Evolutionary conservation across 1,284 basidiomycete genomes (phyloP), one percentile per base, ranked within the genome.

Genomic region (Ustilago lituana): DNA sequence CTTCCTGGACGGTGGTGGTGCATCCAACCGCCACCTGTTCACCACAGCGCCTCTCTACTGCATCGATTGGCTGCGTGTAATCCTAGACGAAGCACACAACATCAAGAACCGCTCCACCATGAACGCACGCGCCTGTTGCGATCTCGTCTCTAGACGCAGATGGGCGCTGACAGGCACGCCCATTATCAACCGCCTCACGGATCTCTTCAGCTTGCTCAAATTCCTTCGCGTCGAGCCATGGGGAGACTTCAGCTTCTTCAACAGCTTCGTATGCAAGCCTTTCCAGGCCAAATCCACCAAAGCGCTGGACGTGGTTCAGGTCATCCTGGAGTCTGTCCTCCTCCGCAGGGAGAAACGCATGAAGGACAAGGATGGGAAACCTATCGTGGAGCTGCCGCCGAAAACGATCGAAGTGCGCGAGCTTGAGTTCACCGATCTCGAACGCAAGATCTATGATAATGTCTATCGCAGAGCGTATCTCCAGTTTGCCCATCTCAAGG

Each of bases 111-210:
- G 94, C 12, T 87, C 87, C 2, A 96, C 94, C 61, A 90, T 92
- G 79, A 91, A 91, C 10, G 92, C 95, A 0, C 92, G 91, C 74
- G 93, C 95, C 2, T 91, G 91, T 44, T 97, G 90, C 79, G 91
- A 90, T 8, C 85, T 98, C 7, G 87, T 87, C 43, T 91, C 91
- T 3, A 86, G 89, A 58, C 85, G 92, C 32, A 86, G 92, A 66
- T 98, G 95, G 95, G 92, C 92, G 5, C 87, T 97, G 12, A 96
- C 93, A 5, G 91, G 93, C 27, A 98, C 95, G 10, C 95, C 95
- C 0, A 98, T 98, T 65, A 93, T 98, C 59, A 98, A 98, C 37
- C 80, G 81, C 45, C 86, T 98, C 5, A 95, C 97, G 65, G 94
- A 98, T 78, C 84, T 98, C 7, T 94, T 91, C 56, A 71, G 65